A percentile compares a stretch with the other conserved stretches of the same genome.
phyloP scores from a whole-genome alignment of 306 rosid genomes.

The Sindora glabra region DNA sequence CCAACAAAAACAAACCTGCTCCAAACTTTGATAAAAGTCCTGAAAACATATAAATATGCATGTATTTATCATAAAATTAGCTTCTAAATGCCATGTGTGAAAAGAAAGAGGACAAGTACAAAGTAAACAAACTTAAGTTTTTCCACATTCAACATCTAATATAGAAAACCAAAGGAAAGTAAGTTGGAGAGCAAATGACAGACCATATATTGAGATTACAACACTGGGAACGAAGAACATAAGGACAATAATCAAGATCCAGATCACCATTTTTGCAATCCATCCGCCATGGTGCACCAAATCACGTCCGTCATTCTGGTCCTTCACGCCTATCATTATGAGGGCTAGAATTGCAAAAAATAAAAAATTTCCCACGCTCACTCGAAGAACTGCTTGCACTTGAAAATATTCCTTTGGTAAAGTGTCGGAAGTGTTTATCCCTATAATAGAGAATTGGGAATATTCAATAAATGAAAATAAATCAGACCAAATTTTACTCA shows the following conservation, averaged over 20 bases:
- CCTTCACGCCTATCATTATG: constrained; percentile 90
- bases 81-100: neutral
- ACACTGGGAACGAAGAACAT: constrained; percentile 76
- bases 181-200: constrained; percentile 9
- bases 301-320: constrained; percentile 89
- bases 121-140: neutral
- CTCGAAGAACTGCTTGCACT: constrained; percentile 88
- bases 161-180: neutral
- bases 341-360: constrained; percentile 69
- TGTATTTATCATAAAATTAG: constrained; percentile 4
- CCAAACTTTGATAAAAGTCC: constrained; percentile 81
- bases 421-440: constrained; percentile 57
- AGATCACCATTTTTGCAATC: constrained; percentile 65
- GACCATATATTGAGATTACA: constrained; percentile 57
- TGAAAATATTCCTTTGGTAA: constrained; percentile 75
- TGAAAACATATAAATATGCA: constrained; percentile 20
- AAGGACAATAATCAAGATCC: constrained; percentile 76
- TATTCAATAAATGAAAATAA: neutral
- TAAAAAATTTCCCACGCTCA: constrained; percentile 86
- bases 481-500: neutral
- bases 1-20: constrained; percentile 84
- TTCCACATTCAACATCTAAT: neutral
- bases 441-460: constrained; percentile 23
- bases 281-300: constrained; percentile 98
- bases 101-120: neutral